phyloP scores from a whole-genome alignment of 495 filamentous ascomycete genomes.

The Xylaria acuta region DNA sequence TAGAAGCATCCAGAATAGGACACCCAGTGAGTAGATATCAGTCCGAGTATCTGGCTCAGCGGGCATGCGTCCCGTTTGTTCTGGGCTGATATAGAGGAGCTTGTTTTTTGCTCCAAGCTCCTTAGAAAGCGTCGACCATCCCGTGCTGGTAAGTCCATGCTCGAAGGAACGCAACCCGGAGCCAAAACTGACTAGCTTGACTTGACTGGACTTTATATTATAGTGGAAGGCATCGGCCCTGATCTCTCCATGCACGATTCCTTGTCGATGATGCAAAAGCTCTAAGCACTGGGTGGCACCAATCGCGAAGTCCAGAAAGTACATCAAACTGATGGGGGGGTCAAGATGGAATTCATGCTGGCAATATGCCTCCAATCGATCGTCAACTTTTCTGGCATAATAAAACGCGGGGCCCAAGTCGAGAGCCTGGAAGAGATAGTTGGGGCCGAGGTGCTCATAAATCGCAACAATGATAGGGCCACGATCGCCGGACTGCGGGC shows the following conservation, averaged over 20 bases:
- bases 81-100: constrained; percentile 85
- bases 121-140: constrained; percentile 80
- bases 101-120: constrained; percentile 84
- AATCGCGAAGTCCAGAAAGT: constrained; percentile 87
- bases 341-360: constrained; percentile 51
- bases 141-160: constrained; percentile 80
- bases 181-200: constrained; percentile 83
- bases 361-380: constrained; percentile 50
- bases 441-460: constrained; percentile 77
- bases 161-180: constrained; percentile 86
- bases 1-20: constrained; percentile 85
- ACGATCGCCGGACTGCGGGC: constrained; percentile 66
- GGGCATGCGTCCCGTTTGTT: constrained; percentile 89
- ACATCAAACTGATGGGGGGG: constrained; percentile 68
- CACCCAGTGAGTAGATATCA: constrained; percentile 87
- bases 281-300: constrained; percentile 85
- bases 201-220: constrained; percentile 66
- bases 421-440: constrained; percentile 71
- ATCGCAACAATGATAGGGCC: constrained; percentile 73
- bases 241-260: constrained; percentile 85
- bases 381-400: constrained; percentile 57
- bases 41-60: constrained; percentile 88
- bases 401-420: constrained; percentile 80
- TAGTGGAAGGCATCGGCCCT: constrained; percentile 89
- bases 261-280: constrained; percentile 81